A percentile compares a stretch with the other conserved stretches of the same genome.
phyloP scores from a whole-genome alignment of 371 early-diverging fungal species.

The Mortierella sp. region DNA sequence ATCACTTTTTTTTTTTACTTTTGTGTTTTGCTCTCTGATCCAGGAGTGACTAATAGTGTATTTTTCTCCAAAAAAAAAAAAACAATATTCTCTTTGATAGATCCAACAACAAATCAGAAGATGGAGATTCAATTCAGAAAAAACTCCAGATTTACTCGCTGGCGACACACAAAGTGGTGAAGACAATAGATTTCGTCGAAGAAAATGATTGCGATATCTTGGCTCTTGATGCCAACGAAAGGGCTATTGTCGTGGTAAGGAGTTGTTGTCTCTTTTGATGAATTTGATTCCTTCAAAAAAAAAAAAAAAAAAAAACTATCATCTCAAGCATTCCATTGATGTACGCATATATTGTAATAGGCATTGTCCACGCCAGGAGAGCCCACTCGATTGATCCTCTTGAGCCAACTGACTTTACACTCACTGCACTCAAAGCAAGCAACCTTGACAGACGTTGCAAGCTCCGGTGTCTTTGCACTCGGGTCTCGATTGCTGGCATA shows the following conservation, averaged over 20 bases:
- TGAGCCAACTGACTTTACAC: slow-evolving; percentile 56
- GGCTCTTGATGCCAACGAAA: slow-evolving; percentile 59
- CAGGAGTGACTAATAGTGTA: not conserved
- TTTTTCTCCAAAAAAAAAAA: not conserved
- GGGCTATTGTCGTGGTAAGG: slow-evolving; percentile 61
- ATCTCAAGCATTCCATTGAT: not conserved
- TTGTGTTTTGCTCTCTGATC: not conserved
- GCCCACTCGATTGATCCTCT: slow-evolving; percentile 53
- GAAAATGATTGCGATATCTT: slow-evolving; percentile 54
- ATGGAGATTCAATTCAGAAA: slow-evolving; percentile 19
- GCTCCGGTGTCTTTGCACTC: slow-evolving; percentile 61
- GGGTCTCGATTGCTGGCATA: slow-evolving; percentile 74
- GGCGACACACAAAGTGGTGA: slow-evolving; percentile 52
- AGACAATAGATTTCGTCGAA: slow-evolving; percentile 45
- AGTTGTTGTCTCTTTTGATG: not conserved
- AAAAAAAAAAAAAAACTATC: not conserved
- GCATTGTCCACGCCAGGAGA: slow-evolving; percentile 36
- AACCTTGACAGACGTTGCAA: slow-evolving; percentile 60
- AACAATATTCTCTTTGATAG: slow-evolving; percentile 1
- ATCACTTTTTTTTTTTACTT: not conserved
- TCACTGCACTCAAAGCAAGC: slow-evolving; percentile 31
- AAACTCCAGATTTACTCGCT: slow-evolving; percentile 59
- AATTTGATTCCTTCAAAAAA: not conserved
- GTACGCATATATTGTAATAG: slow-evolving; percentile 3
- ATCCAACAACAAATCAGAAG: slow-evolving; percentile 20